Base-by-base conservation (phyloP, 306 rosid species). In the Quercus aquifolioides region DNA sequence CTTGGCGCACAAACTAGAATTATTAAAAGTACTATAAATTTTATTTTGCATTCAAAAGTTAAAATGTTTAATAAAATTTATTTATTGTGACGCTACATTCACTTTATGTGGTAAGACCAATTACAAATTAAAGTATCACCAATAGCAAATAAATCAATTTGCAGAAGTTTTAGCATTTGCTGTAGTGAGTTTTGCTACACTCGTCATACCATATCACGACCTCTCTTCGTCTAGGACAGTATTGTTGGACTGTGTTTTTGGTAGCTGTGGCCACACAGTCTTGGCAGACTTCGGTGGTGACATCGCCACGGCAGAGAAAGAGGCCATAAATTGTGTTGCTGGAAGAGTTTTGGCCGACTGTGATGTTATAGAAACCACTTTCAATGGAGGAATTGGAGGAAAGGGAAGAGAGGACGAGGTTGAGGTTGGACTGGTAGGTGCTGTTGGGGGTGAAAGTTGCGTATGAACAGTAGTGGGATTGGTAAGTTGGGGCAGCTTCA, bases 231-330 rank as follows among this genome's bases (percentile, higher is more conserved):
- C 1, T 5, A 9, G 87, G 83, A 55, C 85, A 75, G 51, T 46
- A 76, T 0, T 0, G 4, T 49, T 77, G 74, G 13, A 55, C 76
- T 41, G 54, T 12, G 7, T 57, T 20, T 26, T 6, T 20, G 6
- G 83, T 52, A 15, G 85, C 83, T 12, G 46, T 30, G 23, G 81
- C 28, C 70, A 52, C 59, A 1, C 87, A 86, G 38, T 77, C 89
- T 3, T 78, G 72, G 79, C 89, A 83, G 1, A 3, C 54, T 0
- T 15, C 49, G 30, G 63, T 0, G 18, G 38, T 59, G 19, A 60
- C 15, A 14, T 78, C 75, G 0, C 69, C 59, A 9, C 81, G 58
- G 57, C 81, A 78, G 46, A 69, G 59, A 23, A 78, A 78, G 6
- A 67, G 33, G 46, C 82, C 64, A 4, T 78, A 78, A 6, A 59